Evolutionary conservation across 2,329 filamentous ascomycete genomes (phyloP), one percentile per base, ranked within the genome.

Genomic region (Colletotrichum tamarilloi): DNA sequence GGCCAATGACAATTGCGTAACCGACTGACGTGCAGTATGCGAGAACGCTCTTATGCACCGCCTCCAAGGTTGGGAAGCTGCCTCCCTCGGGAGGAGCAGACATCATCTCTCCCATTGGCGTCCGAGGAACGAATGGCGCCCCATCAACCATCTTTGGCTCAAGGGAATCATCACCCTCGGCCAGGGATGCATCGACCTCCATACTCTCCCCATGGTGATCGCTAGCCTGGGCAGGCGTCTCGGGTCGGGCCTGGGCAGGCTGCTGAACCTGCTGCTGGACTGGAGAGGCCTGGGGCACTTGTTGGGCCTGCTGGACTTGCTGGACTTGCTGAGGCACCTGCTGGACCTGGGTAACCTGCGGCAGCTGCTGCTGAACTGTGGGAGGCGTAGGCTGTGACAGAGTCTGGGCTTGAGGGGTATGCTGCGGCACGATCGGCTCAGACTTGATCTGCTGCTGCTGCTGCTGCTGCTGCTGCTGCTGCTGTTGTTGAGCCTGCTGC

Each of bases 1-100:
- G 85, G 2, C 91, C 91, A 79, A 92, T 92, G 73, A 92, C 91
- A 64, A 92, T 91, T 8, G 91, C 91, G 79, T 92, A 92, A 59
- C 91, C 91, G 56, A 92, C 90, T 19, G 90, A 91, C 0, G 90
- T 91, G 77, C 90, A 92, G 78, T 92, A 92, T n/a, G 86, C 84
- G 70, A 92, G 82, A 22, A 92, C 90, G 35, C 88, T 89, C 78
- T 91, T 89, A 77, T 92, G 91, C 9, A 92, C 88, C 8, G 90
- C 89, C 74, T 92, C 91, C 30, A 92, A 84, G 2, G 90, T 92
- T 2, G 90, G 87, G 75, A 90, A 92, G 76, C 89, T 92, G 22
- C 89, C 89, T 7, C 90, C 91, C 77, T 92, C 89, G 1, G 90
- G 90, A 4, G 91, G 91, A 3, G 89, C 86, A 4, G 89, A 90